Evolutionary conservation across 306 rosid species (phyloP).

Genomic region (Lathyrus oleraceus): DNA sequence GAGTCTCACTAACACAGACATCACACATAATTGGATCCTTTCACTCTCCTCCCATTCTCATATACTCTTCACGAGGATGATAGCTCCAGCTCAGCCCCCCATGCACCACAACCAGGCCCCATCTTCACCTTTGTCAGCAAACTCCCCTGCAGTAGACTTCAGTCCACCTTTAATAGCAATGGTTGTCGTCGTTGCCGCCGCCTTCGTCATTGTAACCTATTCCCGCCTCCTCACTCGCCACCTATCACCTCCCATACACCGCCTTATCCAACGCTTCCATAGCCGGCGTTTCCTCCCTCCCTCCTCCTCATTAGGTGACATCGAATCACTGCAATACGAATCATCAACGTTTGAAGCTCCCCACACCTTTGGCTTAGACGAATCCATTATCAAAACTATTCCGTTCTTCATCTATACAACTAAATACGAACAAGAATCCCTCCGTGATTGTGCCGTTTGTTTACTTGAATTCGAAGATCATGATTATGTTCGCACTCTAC

Average conservation of each 20-base stretch:
- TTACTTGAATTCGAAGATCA: slow-evolving; percentile 75
- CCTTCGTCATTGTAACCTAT: slow-evolving; percentile 77
- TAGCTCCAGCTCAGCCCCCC: slow-evolving; percentile 10
- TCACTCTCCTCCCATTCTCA: neutral
- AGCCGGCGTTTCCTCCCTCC: slow-evolving; percentile 56
- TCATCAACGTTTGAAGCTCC: slow-evolving; percentile 73
- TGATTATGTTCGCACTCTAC: slow-evolving; percentile 81
- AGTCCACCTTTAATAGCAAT: slow-evolving; percentile 87
- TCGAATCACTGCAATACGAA: slow-evolving; percentile 72
- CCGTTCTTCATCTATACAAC: slow-evolving; percentile 69
- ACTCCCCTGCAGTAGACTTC: slow-evolving; percentile 71
- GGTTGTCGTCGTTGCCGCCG: slow-evolving; percentile 86
- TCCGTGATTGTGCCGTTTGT: slow-evolving; percentile 89
- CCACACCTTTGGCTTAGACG: slow-evolving; percentile 75
- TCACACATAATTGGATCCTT: neutral
- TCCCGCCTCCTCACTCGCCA: slow-evolving; percentile 89
- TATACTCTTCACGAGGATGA: neutral
- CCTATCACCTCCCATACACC: slow-evolving; percentile 57
- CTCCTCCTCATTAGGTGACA: slow-evolving; percentile 51
- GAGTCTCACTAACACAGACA: neutral
- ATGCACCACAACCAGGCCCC: neutral
- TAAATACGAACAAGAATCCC: slow-evolving; percentile 40
- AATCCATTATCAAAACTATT: slow-evolving; percentile 85
- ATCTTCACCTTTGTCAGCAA: neutral
- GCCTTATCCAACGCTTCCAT: slow-evolving; percentile 47